These are phyloP conservation scores for Salvia splendens DNA, from an alignment of 257 asterid genomes.

Conservation along the genomic window DNA sequence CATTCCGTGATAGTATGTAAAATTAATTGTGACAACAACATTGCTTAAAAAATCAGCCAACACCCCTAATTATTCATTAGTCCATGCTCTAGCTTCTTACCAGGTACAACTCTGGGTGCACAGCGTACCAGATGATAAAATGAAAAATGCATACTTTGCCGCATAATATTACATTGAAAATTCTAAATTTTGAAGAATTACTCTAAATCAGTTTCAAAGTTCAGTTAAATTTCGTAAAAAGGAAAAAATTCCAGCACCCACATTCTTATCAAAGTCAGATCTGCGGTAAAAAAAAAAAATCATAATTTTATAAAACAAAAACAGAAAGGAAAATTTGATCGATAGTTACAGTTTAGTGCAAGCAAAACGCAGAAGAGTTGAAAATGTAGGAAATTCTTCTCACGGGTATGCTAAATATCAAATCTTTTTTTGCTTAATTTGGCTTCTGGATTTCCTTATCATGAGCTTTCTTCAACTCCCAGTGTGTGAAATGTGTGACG, in stretches of 20 bases:
- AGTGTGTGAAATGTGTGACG: constrained; percentile 34
- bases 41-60: neutral
- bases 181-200: neutral
- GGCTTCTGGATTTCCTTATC: constrained; percentile 30
- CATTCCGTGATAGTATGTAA: neutral
- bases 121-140: constrained; percentile 11
- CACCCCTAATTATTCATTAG: neutral
- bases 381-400: constrained; percentile 28
- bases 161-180: neutral
- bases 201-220: constrained; percentile 26
- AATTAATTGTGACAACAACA: neutral
- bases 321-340: constrained; percentile 11
- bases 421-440: constrained; percentile 8
- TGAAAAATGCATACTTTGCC: neutral
- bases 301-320: constrained; percentile 1
- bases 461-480: constrained; percentile 27
- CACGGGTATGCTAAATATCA: constrained; percentile 28
- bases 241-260: neutral
- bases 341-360: constrained; percentile 28
- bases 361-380: neutral
- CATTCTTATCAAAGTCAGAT: constrained; percentile 29
- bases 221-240: constrained; percentile 3
- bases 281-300: constrained; percentile 20
- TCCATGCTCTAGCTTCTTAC: constrained; percentile 5
- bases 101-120: constrained; percentile 21